Conservation (phyloP, 208 protist species). For the Spironucleus salmonicida region DNA sequence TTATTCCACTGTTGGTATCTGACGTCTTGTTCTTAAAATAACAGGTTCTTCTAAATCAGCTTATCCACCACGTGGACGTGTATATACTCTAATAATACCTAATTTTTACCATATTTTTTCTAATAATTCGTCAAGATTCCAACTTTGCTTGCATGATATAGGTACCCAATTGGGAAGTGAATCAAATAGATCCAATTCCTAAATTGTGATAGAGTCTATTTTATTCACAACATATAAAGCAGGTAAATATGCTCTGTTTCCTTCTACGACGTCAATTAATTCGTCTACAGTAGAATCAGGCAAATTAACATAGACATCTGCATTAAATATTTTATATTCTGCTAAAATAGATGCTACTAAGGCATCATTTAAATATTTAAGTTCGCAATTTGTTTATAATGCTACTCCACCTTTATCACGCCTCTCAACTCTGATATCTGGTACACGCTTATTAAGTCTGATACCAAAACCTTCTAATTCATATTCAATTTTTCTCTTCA, state of each 20-base stretch:
- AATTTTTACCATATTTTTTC: conserved; percentile 93
- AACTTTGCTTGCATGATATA: conserved; percentile 40
- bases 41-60: conserved; percentile 89
- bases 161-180: conserved; percentile 36
- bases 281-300: conserved; percentile 41
- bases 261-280: conserved; percentile 43
- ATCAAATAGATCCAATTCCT: conserved; percentile 40
- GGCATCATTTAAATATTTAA: conserved; percentile 36
- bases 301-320: conserved; percentile 35
- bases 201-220: conserved; percentile 40
- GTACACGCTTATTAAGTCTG: conserved; percentile 38
- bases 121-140: conserved; percentile 60
- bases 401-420: conserved; percentile 33
- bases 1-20: conserved; percentile 63
- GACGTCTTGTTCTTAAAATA: conserved; percentile 60
- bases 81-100: conserved; percentile 80
- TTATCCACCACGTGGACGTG: conserved; percentile 82
- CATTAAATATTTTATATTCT: conserved; percentile 40
- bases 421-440: conserved; percentile 36
- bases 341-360: conserved; percentile 20
- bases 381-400: background rate
- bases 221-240: conserved; percentile 46
- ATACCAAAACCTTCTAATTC: conserved; percentile 46
- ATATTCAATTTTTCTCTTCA: conserved; percentile 41
- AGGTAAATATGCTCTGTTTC: conserved; percentile 45